Evolutionary conservation across 805 yeast genomes (phyloP), one percentile per base, ranked within the genome.

Genomic region (Kluyveromyces wickerhamii): DNA sequence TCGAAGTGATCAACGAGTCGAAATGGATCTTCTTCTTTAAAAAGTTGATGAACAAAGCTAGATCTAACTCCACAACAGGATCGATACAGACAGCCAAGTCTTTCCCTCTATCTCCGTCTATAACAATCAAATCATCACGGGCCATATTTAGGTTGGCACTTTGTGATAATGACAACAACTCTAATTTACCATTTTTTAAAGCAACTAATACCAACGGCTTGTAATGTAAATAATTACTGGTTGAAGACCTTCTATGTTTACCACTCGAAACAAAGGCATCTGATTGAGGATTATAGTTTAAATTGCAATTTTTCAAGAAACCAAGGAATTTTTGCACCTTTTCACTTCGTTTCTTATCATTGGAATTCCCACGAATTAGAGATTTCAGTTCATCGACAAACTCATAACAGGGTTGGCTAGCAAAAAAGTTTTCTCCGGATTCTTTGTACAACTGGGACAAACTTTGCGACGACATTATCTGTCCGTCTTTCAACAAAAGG

Each of bases 31-130:
- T 71, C 51, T 82, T 82, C 57, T 81, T 82, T 48, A 82, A 58
- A 47, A 80, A 83, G 48, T 81, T 81, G 51, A 82, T 71, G 39
- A 83, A 66, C 31, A 81, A 66, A 2, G 89, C 89, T 53, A 77
- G 63, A 39, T 78, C 72, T 37, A 79, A 65, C 28, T 67, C 70
- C 20, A 81, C 69, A 27, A 66, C 55, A 1, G 89, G 85, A 41
- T 79, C 81, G 19, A 81, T 60, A 28, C 82, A 74, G 71, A 77
- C 71, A 7, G 78, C 89, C 42, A 83, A 57, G 55, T 83, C 94
- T 48, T 79, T 79, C 19, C 94, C 94, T 41, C 92, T 66, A 53
- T 83, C 94, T 36, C 92, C 94, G 59, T 83, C 92, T 37, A 80
- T 79, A 13, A 82, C 75, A 7, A 81, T 82, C 49, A 82, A 65